Conservation (phyloP, 2,329 filamentous ascomycete genomes). For the Stagonosporopsis vannaccii region DNA sequence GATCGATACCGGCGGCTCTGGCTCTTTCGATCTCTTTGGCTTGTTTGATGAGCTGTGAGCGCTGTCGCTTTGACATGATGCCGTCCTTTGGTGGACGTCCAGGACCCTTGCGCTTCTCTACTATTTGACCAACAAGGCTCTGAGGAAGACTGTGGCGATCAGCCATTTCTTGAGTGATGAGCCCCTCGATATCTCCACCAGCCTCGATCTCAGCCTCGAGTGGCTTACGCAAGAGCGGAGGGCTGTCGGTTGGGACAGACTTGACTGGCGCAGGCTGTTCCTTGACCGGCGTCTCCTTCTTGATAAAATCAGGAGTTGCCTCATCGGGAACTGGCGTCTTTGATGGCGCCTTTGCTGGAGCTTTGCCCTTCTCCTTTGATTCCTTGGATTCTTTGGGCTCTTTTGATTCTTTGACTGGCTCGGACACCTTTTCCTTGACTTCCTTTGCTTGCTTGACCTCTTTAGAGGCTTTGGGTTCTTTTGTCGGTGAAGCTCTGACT, state of each 20-base stretch:
- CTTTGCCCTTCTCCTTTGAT: slow-evolving; percentile 35
- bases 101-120: slow-evolving; percentile 72
- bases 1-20: slow-evolving; percentile 48
- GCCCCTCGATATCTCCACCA: slow-evolving; percentile 40
- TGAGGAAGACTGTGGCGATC: slow-evolving; percentile 51
- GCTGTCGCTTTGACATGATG: slow-evolving; percentile 80
- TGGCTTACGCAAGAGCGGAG: slow-evolving; percentile 37
- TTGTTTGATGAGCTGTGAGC: slow-evolving; percentile 68
- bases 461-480: slow-evolving; percentile 22
- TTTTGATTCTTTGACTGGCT: slow-evolving; percentile 22
- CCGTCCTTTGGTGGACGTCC: slow-evolving; percentile 85
- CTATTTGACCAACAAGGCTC: slow-evolving; percentile 55
- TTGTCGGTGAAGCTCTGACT: slow-evolving; percentile 16
- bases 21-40: slow-evolving; percentile 57
- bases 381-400: slow-evolving; percentile 29
- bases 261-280: slow-evolving; percentile 36
- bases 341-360: slow-evolving; percentile 27
- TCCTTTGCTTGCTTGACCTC: slow-evolving; percentile 18
- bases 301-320: slow-evolving; percentile 31
- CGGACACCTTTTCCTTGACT: slow-evolving; percentile 23
- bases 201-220: slow-evolving; percentile 42
- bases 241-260: slow-evolving; percentile 37
- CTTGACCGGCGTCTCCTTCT: slow-evolving; percentile 37
- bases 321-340: slow-evolving; percentile 40
- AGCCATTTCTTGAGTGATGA: slow-evolving; percentile 49